These are phyloP conservation scores for Daedaleopsis sinensis DNA, from an alignment of 768 basidiomycete genomes.

Conservation along the genomic window DNA sequence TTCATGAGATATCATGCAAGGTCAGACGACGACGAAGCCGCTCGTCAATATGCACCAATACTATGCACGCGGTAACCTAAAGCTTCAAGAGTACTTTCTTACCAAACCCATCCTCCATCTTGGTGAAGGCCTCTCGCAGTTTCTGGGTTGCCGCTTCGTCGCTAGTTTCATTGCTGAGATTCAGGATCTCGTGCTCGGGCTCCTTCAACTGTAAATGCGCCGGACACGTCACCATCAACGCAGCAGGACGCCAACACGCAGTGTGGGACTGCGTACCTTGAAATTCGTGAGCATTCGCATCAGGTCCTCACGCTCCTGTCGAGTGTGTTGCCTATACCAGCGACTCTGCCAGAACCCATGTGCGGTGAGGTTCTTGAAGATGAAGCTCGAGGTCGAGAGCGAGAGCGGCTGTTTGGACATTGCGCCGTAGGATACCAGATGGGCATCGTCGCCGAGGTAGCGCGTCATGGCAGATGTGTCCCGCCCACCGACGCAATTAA, in stretches of 20 bases:
- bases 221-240: constrained; percentile 2
- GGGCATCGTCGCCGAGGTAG: constrained; percentile 65
- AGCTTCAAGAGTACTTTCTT: constrained; percentile 53
- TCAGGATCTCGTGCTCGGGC: constrained; percentile 71
- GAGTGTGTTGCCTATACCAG: constrained; percentile 61
- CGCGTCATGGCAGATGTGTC: constrained; percentile 71
- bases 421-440: constrained; percentile 86
- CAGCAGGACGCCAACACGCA: background rate
- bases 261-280: constrained; percentile 37
- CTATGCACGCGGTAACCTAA: constrained; percentile 28
- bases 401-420: constrained; percentile 86
- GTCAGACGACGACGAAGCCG: no score
- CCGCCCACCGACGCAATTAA: constrained; percentile 68
- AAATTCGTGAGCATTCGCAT: constrained; percentile 53
- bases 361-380: constrained; percentile 80
- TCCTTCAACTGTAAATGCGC: constrained; percentile 53
- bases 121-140: constrained; percentile 39
- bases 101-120: constrained; percentile 42
- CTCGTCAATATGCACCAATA: no score
- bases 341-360: constrained; percentile 81
- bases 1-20: no score
- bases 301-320: constrained; percentile 37
- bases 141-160: constrained; percentile 40
- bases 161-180: constrained; percentile 43
- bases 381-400: constrained; percentile 77